Base-by-base conservation (phyloP, 2,329 filamentous ascomycete genomes). In the Colletotrichum camelliae region DNA sequence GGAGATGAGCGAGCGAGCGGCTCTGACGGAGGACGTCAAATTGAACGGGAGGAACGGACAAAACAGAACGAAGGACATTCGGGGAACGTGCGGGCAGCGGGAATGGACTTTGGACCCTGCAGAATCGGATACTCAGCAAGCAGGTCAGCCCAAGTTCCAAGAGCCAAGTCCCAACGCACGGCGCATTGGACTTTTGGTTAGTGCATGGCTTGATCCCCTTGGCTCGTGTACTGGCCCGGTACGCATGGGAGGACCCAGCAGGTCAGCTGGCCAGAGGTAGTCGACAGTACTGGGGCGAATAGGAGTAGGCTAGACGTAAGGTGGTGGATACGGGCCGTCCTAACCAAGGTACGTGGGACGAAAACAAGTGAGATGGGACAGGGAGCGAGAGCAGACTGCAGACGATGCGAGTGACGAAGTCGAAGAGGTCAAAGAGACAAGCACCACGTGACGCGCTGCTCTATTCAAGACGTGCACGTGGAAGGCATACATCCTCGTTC, bases 91-190 rank as follows among this genome's bases (percentile, higher is more conserved):
- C 69, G 62, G 70, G 37, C 55, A 35, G 57, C 43, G 67, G n/a
- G 67, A 61, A 70, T 70, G 67, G 58, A 60, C 65, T 60, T 60
- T 76, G 75, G 75, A 72, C 75, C 75, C 75, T 76, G 75, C 73
- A 77, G 75, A 67, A 77, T 77, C 48, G 75, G 67, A 66, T 57
- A 64, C 62, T 75, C 72, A 72, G 60, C 66, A 70, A 72, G 60
- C 66, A 70, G 74, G 66, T 58, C 52, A 60, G 67, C 29, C 65
- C 43, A 66, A 24, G 52, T 43, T 29, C 29, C 31, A 62, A 62
- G 58, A 35, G 29, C 15, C 58, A 62, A 31, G 16, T 60, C 27
- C 16, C 57, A 60, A n/a, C n/a, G 18, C 43, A 33, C 57, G n/a
- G 27, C 67, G 58, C 58, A 61, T 66, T 72, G 52, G 61, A 52